Percentiles rank a stretch among this genome's conserved stretches.
These are phyloP conservation scores for Debaryomyces singareniensis DNA, from an alignment of 1,139 yeast genomes.

Conservation along the genomic window DNA sequence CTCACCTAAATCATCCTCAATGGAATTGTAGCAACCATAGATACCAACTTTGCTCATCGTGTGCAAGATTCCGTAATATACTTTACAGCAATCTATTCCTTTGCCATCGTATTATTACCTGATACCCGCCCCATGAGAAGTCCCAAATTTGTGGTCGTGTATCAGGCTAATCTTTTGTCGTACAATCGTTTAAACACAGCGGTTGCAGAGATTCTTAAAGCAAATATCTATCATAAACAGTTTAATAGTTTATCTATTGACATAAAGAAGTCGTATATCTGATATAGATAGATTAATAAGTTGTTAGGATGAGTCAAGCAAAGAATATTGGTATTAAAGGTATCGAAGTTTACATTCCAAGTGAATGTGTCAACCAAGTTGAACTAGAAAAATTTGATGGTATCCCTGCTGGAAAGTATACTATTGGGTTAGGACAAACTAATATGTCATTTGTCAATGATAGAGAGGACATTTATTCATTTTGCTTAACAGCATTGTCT, in stretches of 20 bases:
- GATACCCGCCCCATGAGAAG: too few species aligned
- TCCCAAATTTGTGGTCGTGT: too few species aligned
- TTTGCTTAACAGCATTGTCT: slow-evolving; percentile 77
- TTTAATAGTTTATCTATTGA: not conserved
- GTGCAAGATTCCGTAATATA: too few species aligned
- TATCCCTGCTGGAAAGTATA: slow-evolving; percentile 91
- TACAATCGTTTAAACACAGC: not conserved
- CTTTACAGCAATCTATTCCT: too few species aligned
- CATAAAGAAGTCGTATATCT: not conserved
- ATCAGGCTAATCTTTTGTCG: not conserved
- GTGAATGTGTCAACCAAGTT: slow-evolving; percentile 75
- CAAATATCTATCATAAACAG: not conserved
- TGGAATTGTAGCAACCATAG: too few species aligned
- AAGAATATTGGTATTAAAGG: slow-evolving; percentile 92
- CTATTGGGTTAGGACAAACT: slow-evolving; percentile 97
- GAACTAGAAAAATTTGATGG: slow-evolving; percentile 83
- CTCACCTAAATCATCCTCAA: slow-evolving; percentile 18
- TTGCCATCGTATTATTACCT: too few species aligned
- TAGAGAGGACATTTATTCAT: slow-evolving; percentile 93
- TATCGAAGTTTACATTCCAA: slow-evolving; percentile 85
- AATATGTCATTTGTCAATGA: slow-evolving; percentile 97
- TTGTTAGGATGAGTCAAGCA: slow-evolving; percentile 11
- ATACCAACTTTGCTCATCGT: too few species aligned
- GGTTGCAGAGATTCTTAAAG: not conserved
- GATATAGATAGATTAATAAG: not conserved